Conservation (phyloP, 2,329 filamentous ascomycete genomes). For the Hypoxylon sp. region DNA sequence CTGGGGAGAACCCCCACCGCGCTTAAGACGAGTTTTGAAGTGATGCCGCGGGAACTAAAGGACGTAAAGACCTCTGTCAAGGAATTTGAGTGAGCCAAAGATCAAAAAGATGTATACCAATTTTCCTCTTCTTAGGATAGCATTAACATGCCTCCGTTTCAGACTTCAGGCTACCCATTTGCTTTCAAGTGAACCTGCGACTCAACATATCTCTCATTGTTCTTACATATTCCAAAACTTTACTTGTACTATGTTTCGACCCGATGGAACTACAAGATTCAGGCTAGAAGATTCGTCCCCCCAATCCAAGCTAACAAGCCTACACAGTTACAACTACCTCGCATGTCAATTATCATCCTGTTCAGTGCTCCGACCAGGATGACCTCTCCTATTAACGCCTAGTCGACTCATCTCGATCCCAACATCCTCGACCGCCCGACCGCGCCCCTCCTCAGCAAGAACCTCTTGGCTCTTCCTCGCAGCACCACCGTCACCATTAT, state of each 20-base stretch:
- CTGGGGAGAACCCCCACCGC: no score
- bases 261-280: background rate
- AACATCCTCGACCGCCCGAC: constrained; percentile 13
- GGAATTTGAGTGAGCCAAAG: no score
- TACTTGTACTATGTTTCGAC: background rate
- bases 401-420: constrained; percentile 42
- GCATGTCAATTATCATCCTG: constrained; percentile 4
- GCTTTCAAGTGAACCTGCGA: no score
- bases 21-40: no score
- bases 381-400: constrained; percentile 38
- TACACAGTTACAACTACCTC: background rate
- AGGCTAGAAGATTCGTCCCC: background rate
- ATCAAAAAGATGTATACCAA: no score
- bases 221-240: background rate
- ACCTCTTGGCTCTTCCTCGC: constrained; percentile 47
- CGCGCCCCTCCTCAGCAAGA: constrained; percentile 50
- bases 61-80: no score
- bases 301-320: background rate
- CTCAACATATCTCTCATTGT: background rate
- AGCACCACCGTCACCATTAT: constrained; percentile 1
- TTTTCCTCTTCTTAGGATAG: no score
- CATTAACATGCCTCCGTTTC: no score
- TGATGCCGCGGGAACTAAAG: no score
- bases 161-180: no score
- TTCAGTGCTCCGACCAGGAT: constrained; percentile 22